phyloP scores from a whole-genome alignment of 2,329 filamentous ascomycete species.

The Penicillium sp. region DNA sequence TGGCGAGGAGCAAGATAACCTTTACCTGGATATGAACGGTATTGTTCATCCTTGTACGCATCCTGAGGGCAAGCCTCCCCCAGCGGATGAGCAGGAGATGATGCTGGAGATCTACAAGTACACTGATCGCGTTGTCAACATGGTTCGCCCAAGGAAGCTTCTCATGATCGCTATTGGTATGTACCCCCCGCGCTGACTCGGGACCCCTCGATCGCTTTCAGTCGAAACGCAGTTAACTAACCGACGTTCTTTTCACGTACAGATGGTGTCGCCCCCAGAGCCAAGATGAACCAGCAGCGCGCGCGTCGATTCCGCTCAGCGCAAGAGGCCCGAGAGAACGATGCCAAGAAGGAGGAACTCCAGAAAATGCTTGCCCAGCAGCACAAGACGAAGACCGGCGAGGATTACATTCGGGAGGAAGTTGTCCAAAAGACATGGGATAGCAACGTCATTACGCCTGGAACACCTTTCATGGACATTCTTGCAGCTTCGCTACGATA shows the following conservation, averaged over 20 bases:
- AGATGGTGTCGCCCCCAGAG: constrained; percentile 96
- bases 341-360: constrained; percentile 85
- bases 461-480: constrained; percentile 98
- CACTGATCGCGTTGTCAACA: constrained; percentile 97
- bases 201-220: background rate
- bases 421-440: constrained; percentile 89
- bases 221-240: background rate
- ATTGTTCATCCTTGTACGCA: constrained; percentile 99
- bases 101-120: constrained; percentile 98
- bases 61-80: constrained; percentile 88
- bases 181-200: constrained; percentile 4
- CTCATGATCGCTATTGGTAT: constrained; percentile 94
- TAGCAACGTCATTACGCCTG: constrained; percentile 83
- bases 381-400: constrained; percentile 62
- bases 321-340: constrained; percentile 91
- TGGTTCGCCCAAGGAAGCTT: constrained; percentile 93
- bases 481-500: constrained; percentile 87
- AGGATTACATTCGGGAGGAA: constrained; percentile 63
- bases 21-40: constrained; percentile 99
- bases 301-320: constrained; percentile 93
- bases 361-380: constrained; percentile 81
- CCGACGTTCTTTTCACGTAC: background rate
- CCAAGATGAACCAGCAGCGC: constrained; percentile 99
- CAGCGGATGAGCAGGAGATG: constrained; percentile 97
- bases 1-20: constrained; percentile 95